These are phyloP conservation scores for Bimuria novae-zelandiae DNA, from an alignment of 2,329 filamentous ascomycete genomes.

Conservation along the genomic window DNA sequence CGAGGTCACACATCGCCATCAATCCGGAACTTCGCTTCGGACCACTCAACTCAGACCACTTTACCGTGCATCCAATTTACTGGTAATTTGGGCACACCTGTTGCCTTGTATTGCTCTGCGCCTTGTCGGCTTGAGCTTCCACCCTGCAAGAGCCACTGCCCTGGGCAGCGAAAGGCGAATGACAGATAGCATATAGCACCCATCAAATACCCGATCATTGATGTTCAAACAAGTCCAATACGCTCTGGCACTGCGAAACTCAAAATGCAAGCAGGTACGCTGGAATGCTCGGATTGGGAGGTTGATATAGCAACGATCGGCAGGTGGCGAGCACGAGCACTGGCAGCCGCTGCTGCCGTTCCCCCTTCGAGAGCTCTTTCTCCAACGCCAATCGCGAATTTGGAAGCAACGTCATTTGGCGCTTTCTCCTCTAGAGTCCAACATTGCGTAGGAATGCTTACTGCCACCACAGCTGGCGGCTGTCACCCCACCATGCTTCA, in stretches of 20 bases:
- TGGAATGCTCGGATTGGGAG: background rate
- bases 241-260: background rate
- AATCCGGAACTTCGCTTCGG: no score
- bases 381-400: background rate
- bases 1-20: no score
- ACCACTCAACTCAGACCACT: no score
- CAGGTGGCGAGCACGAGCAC: slow-evolving; percentile 1
- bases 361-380: background rate
- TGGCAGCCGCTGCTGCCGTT: background rate
- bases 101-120: slow-evolving; percentile 14
- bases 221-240: no score
- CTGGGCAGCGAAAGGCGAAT: slow-evolving; percentile 29
- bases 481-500: slow-evolving; percentile 18
- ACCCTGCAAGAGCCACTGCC: slow-evolving; percentile 21
- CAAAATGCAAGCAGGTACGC: background rate
- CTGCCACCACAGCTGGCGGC: background rate
- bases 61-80: background rate
- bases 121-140: slow-evolving; percentile 12
- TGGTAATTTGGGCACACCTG: slow-evolving; percentile 3
- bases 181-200: slow-evolving; percentile 12
- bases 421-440: background rate
- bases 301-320: background rate
- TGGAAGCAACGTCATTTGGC: background rate
- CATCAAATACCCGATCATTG: background rate
- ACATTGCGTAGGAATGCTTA: background rate